phyloP scores from a whole-genome alignment of 2,329 filamentous ascomycete species.

The Pseudogymnoascus sp. region DNA sequence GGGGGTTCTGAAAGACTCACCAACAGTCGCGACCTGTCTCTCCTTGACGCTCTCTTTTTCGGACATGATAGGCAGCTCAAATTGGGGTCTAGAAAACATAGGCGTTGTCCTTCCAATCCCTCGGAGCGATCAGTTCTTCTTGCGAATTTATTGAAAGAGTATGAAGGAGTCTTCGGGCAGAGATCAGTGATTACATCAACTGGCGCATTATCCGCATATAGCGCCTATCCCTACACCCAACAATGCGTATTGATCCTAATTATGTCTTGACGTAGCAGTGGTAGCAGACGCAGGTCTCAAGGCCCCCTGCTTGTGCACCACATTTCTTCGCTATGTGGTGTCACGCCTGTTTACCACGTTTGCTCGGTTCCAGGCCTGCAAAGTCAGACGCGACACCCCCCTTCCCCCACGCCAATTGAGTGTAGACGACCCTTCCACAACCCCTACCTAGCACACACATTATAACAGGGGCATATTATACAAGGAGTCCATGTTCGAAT shows the following conservation, averaged over 20 bases:
- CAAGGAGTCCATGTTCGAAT: background rate
- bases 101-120: background rate
- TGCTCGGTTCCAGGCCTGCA: constrained; percentile 1
- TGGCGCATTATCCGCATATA: background rate
- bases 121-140: background rate
- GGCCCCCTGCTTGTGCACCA: background rate
- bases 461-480: background rate
- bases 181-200: background rate
- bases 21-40: background rate
- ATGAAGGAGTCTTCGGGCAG: background rate
- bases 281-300: background rate
- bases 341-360: constrained; percentile 1
- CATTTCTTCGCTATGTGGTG: background rate
- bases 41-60: background rate
- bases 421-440: background rate
- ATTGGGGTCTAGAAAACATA: background rate
- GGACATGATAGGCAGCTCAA: background rate
- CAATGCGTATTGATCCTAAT: constrained; percentile 1
- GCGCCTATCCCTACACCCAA: background rate
- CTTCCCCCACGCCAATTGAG: background rate
- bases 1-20: background rate
- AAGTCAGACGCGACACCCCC: background rate
- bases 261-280: background rate
- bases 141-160: background rate
- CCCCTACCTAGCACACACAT: background rate